A percentile compares a stretch with the other conserved stretches of the same genome.
These are phyloP conservation scores for Podila verticillata DNA, from an alignment of 192 early-diverging fungal species.

Conservation along the genomic window DNA sequence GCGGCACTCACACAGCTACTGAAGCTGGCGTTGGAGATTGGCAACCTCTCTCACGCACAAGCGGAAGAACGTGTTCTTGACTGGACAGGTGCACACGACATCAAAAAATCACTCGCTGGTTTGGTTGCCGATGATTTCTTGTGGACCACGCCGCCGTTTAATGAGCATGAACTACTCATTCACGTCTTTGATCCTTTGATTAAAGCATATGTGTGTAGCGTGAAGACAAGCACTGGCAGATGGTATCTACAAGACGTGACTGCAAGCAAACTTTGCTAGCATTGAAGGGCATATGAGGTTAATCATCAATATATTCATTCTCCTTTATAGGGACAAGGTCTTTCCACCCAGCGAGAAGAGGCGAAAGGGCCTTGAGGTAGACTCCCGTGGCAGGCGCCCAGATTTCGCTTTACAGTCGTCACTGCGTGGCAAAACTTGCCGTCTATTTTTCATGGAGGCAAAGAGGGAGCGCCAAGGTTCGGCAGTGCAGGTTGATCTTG, in stretches of 20 bases:
- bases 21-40: constrained; percentile 16
- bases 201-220: constrained; percentile 18
- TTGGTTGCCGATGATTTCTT: constrained; percentile 16
- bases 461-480: constrained; percentile 16
- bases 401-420: constrained; percentile 10
- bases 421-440: constrained; percentile 1
- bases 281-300: not conserved
- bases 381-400: constrained; percentile 1
- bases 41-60: not conserved
- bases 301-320: constrained; percentile 10
- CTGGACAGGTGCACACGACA: constrained; percentile 2
- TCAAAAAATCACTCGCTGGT: constrained; percentile 4
- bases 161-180: constrained; percentile 15
- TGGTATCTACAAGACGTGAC: constrained; percentile 1
- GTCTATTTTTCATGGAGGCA: constrained; percentile 26
- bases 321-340: constrained; percentile 19
- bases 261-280: not conserved
- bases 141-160: constrained; percentile 2
- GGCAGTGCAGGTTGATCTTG: constrained; percentile 17
- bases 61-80: constrained; percentile 15
- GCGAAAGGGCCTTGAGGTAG: constrained; percentile 11
- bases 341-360: constrained; percentile 22
- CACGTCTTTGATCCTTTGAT: constrained; percentile 20
- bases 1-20: constrained; percentile 6
- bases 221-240: constrained; percentile 1